Conservation (phyloP, 1,139 yeast species). For the Pichiaceae sp. region DNA sequence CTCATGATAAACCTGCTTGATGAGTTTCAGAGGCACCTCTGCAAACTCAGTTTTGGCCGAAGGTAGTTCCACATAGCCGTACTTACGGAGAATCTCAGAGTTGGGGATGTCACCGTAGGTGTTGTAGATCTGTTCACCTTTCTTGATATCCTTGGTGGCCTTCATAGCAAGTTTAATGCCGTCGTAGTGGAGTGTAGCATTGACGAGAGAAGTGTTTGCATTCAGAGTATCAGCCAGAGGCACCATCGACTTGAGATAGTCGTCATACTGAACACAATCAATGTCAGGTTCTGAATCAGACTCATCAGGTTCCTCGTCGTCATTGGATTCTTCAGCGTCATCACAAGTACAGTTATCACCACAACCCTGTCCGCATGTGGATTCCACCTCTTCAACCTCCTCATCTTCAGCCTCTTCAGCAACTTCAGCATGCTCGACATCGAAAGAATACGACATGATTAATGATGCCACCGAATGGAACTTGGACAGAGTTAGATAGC, state of each 20-base stretch:
- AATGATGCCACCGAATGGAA: conserved; percentile 68
- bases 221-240: conserved; percentile 88
- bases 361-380: background rate
- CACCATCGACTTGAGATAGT: conserved; percentile 73
- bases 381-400: conserved; percentile 10
- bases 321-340: conserved; percentile 19
- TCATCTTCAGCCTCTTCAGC: conserved; percentile 21
- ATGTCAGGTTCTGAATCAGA: conserved; percentile 3
- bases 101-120: conserved; percentile 90
- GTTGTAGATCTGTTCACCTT: conserved; percentile 73
- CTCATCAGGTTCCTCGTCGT: conserved; percentile 2
- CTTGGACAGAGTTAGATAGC: conserved; percentile 36
- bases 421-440: conserved; percentile 37
- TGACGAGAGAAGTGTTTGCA: conserved; percentile 72
- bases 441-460: conserved; percentile 64
- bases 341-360: conserved; percentile 3
- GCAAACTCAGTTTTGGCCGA: conserved; percentile 80
- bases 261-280: conserved; percentile 26
- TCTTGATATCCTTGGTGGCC: conserved; percentile 50
- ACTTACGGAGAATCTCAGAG: conserved; percentile 76
- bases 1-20: conserved; percentile 29
- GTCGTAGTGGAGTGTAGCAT: conserved; percentile 58
- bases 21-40: conserved; percentile 46
- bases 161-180: conserved; percentile 50
- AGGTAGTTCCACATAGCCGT: conserved; percentile 77